phyloP scores from a whole-genome alignment of 106 monocot genomes.

The Apostasia shenzhenica region DNA sequence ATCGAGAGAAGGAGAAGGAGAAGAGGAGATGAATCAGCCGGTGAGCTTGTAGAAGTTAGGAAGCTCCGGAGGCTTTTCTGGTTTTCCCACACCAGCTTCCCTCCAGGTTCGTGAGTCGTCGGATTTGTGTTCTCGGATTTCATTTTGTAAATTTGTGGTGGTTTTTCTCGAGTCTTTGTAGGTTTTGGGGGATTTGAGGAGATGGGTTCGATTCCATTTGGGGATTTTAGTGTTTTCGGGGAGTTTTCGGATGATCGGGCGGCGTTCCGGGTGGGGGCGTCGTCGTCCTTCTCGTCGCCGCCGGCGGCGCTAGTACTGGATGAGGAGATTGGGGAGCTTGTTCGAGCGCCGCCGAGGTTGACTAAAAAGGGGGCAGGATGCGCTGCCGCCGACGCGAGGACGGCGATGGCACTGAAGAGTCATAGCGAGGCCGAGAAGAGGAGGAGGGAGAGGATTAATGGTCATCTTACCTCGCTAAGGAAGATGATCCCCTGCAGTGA shows the following conservation, averaged over 20 bases:
- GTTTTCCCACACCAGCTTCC: constrained; percentile 17
- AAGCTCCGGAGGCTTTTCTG: constrained; percentile 15
- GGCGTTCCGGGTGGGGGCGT: not conserved
- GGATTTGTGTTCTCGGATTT: not conserved
- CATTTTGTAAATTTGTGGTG: not conserved
- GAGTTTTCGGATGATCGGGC: constrained; percentile 6
- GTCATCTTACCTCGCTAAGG: constrained; percentile 42
- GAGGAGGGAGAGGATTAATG: constrained; percentile 70
- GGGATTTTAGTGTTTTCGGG: constrained; percentile 8
- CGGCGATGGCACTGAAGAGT: constrained; percentile 50
- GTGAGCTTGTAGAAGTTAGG: constrained; percentile 10
- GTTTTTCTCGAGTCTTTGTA: not conserved
- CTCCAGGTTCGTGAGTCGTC: constrained; percentile 15
- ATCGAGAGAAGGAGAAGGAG: constrained; percentile 4
- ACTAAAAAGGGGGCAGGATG: constrained; percentile 9
- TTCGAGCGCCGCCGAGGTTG: constrained; percentile 3
- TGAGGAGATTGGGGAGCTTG: constrained; percentile 21
- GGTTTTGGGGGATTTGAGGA: not conserved
- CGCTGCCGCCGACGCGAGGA: constrained; percentile 13
- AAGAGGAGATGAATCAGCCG: constrained; percentile 1
- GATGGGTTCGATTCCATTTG: constrained; percentile 29
- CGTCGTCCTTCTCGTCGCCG: not conserved
- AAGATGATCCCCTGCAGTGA: constrained; percentile 30
- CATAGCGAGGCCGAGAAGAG: constrained; percentile 68
- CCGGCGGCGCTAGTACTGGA: constrained; percentile 17